Percentiles rank a stretch among this genome's conserved stretches.
These are phyloP conservation scores for Fragaria nilgerrensis DNA, from an alignment of 306 rosid genomes.

Conservation along the genomic window DNA sequence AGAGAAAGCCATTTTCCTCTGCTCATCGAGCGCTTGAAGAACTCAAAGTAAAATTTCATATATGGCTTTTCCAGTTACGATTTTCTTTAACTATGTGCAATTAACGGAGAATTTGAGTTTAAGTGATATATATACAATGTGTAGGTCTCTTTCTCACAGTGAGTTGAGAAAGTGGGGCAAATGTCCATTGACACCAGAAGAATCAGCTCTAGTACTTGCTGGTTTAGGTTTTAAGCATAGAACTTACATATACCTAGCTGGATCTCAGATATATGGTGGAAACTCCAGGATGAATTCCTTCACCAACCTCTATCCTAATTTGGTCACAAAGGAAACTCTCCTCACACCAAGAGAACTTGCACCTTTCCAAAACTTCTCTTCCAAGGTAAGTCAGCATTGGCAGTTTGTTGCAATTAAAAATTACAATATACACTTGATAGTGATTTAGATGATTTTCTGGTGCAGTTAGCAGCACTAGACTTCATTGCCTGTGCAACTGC, in stretches of 20 bases:
- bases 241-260: constrained; percentile 83
- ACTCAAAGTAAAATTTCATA: constrained; percentile 43
- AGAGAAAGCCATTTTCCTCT: constrained; percentile 84
- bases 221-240: constrained; percentile 64
- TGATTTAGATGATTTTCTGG: constrained; percentile 11
- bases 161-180: constrained; percentile 74
- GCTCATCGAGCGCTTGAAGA: constrained; percentile 81
- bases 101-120: not conserved
- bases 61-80: constrained; percentile 1
- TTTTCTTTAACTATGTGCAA: constrained; percentile 3
- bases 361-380: constrained; percentile 81
- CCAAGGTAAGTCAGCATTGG: constrained; percentile 55
- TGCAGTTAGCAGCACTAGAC: constrained; percentile 95
- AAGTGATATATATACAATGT: constrained; percentile 16
- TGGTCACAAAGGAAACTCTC: constrained; percentile 78
- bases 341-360: constrained; percentile 72
- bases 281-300: constrained; percentile 68
- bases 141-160: constrained; percentile 49
- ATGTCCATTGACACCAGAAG: constrained; percentile 97
- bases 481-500: constrained; percentile 89
- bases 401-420: not conserved
- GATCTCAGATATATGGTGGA: constrained; percentile 81
- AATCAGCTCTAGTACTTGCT: constrained; percentile 91
- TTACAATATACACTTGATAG: not conserved
- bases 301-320: constrained; percentile 76